Percentiles rank a stretch among this genome's conserved stretches.
phyloP scores from a whole-genome alignment of 2,329 filamentous ascomycete genomes.

The Tympanopsis confertula region DNA sequence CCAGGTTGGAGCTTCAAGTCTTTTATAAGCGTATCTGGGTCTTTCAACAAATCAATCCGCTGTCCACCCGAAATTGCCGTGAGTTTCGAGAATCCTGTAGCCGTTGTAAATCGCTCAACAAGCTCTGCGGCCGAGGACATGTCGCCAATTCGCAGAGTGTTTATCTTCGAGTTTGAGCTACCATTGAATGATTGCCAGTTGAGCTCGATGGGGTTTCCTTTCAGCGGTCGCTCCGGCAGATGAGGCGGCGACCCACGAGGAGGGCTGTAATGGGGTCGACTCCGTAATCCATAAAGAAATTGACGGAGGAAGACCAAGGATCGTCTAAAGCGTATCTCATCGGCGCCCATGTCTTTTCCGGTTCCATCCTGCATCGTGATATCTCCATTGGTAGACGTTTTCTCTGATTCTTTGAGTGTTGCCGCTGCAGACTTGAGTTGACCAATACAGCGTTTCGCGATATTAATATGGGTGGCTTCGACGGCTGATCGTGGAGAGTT shows the following conservation, averaged over 20 bases:
- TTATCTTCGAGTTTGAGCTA: slow-evolving; percentile 43
- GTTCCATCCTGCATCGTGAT: slow-evolving; percentile 28
- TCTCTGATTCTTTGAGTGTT: slow-evolving; percentile 35
- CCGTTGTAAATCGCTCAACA: slow-evolving; percentile 51
- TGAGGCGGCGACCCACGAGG: slow-evolving; percentile 44
- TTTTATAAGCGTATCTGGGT: slow-evolving; percentile 47
- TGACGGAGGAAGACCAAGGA: slow-evolving; percentile 58
- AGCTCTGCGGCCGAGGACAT: slow-evolving; percentile 62
- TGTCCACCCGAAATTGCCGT: slow-evolving; percentile 62
- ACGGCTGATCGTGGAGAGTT: slow-evolving; percentile 35
- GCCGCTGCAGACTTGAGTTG: slow-evolving; percentile 56
- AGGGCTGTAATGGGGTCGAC: slow-evolving; percentile 44
- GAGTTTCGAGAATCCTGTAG: slow-evolving; percentile 67
- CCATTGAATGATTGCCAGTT: slow-evolving; percentile 67
- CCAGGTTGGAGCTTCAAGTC: slow-evolving; percentile 55
- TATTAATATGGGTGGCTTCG: slow-evolving; percentile 49
- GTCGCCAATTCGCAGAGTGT: slow-evolving; percentile 52
- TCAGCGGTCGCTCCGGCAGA: slow-evolving; percentile 35
- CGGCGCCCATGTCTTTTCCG: slow-evolving; percentile 33
- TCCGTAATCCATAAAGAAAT: slow-evolving; percentile 55
- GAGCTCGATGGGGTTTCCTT: slow-evolving; percentile 54
- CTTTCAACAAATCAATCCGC: slow-evolving; percentile 47
- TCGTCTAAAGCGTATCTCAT: slow-evolving; percentile 54
- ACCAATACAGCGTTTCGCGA: slow-evolving; percentile 63
- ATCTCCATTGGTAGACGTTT: slow-evolving; percentile 28